A percentile compares a stretch with the other conserved stretches of the same genome.
These are phyloP conservation scores for Trypanosoma mega DNA, from an alignment of 208 protist species.

Conservation along the genomic window DNA sequence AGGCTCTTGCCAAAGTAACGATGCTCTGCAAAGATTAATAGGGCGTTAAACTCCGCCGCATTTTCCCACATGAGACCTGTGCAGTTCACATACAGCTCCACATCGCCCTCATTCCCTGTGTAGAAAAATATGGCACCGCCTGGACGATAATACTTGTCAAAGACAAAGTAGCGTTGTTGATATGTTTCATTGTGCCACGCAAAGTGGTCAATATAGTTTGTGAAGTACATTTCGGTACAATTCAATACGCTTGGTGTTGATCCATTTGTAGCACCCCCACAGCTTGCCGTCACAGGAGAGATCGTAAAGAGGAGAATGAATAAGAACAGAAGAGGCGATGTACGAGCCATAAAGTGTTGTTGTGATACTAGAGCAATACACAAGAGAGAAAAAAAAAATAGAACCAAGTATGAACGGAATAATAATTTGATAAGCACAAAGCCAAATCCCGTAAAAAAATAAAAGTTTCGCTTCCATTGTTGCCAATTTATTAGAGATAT, in stretches of 20 bases:
- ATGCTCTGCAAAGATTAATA: constrained; percentile 88
- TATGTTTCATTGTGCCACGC: constrained; percentile 9
- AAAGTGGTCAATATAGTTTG: constrained; percentile 26
- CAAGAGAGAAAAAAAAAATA: too few species aligned
- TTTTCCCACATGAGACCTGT: constrained; percentile 55
- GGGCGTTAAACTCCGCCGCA: constrained; percentile 49
- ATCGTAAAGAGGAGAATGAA: neutral
- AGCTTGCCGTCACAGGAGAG: neutral
- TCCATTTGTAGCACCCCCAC: neutral
- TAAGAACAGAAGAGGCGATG: neutral
- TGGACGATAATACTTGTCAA: constrained; percentile 21
- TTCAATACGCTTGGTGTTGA: constrained; percentile 7
- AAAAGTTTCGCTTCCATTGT: too few species aligned
- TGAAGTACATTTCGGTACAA: constrained; percentile 17
- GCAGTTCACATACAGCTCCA: constrained; percentile 38
- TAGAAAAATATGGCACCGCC: constrained; percentile 35
- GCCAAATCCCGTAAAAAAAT: too few species aligned
- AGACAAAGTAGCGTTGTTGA: constrained; percentile 28
- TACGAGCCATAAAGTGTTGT: neutral
- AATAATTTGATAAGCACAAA: too few species aligned
- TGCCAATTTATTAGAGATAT: too few species aligned
- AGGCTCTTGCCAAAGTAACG: constrained; percentile 68
- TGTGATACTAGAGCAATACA: too few species aligned
- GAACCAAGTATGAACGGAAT: too few species aligned
- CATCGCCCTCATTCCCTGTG: constrained; percentile 43